Evolutionary conservation across 345 rosid genomes (phyloP).

Genomic region (Excoecaria cochinchinensis): DNA sequence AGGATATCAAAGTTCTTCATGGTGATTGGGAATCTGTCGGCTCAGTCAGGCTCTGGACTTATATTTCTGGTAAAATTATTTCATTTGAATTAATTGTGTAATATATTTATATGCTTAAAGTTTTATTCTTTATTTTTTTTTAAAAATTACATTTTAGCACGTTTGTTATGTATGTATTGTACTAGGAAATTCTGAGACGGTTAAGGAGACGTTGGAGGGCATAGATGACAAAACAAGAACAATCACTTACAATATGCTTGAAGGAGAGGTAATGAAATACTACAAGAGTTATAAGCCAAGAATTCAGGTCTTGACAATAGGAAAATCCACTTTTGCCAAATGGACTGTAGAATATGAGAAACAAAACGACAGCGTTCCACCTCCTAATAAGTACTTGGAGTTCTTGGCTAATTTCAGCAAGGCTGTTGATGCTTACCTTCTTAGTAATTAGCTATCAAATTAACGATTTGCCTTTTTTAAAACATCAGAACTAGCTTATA

Average conservation of each 20-base stretch:
- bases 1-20: constrained; percentile 13
- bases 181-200: constrained; percentile 1
- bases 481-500: no score
- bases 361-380: not conserved
- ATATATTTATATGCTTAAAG: no score
- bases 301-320: not conserved
- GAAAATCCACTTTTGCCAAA: not conserved
- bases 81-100: no score
- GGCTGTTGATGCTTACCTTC: constrained; percentile 1
- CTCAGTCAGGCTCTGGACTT: constrained; percentile 22
- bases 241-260: not conserved
- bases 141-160: no score
- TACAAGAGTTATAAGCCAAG: not conserved
- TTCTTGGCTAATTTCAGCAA: not conserved
- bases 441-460: not conserved
- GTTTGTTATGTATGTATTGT: not conserved
- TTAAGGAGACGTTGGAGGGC: not conserved
- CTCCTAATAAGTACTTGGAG: not conserved
- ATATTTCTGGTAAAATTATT: constrained; percentile 4
- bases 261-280: not conserved
- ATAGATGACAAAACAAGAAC: not conserved
- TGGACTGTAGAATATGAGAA: constrained; percentile 11
- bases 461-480: not conserved
- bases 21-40: constrained; percentile 26
- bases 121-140: no score